phyloP scores from a whole-genome alignment of 176 grass and related monocot species.

The Avena eriantha region DNA sequence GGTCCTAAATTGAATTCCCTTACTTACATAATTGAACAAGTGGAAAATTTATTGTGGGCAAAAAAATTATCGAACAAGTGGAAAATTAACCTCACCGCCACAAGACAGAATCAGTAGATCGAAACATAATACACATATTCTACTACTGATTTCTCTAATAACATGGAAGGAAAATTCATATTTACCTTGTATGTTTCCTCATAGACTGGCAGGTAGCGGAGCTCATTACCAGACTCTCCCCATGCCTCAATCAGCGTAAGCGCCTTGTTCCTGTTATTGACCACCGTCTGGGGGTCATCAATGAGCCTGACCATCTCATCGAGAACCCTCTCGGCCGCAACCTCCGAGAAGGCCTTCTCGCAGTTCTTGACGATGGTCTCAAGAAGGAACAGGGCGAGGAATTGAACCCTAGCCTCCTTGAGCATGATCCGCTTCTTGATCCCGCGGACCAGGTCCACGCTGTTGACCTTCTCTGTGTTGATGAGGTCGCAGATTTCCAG shows the following conservation, averaged over 20 bases:
- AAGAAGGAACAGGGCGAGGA: slow-evolving; percentile 77
- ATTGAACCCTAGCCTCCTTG: slow-evolving; percentile 81
- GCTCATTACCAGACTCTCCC: slow-evolving; percentile 86
- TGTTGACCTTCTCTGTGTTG: slow-evolving; percentile 75
- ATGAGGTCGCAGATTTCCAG: slow-evolving; percentile 86
- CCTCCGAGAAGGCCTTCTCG: slow-evolving; percentile 91
- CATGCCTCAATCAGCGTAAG: slow-evolving; percentile 84
- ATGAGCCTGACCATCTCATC: slow-evolving; percentile 95
- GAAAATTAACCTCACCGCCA: neutral
- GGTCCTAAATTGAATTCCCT: slow-evolving; percentile 6
- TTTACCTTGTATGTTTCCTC: slow-evolving; percentile 96
- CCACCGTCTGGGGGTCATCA: slow-evolving; percentile 90
- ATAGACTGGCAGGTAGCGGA: slow-evolving; percentile 88
- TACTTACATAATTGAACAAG: slow-evolving; percentile 24
- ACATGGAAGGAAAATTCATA: neutral
- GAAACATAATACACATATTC: neutral
- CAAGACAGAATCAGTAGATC: slow-evolving; percentile 1
- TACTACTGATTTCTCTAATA: slow-evolving; percentile 15
- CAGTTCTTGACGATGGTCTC: slow-evolving; percentile 96
- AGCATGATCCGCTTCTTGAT: slow-evolving; percentile 95
- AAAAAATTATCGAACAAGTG: neutral
- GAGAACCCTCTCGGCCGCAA: slow-evolving; percentile 83
- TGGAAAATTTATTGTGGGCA: neutral
- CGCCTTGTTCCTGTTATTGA: slow-evolving; percentile 82
- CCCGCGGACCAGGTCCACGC: slow-evolving; percentile 73